phyloP scores from a whole-genome alignment of 441 rosid genomes.

The Gossypium schwendimanii region DNA sequence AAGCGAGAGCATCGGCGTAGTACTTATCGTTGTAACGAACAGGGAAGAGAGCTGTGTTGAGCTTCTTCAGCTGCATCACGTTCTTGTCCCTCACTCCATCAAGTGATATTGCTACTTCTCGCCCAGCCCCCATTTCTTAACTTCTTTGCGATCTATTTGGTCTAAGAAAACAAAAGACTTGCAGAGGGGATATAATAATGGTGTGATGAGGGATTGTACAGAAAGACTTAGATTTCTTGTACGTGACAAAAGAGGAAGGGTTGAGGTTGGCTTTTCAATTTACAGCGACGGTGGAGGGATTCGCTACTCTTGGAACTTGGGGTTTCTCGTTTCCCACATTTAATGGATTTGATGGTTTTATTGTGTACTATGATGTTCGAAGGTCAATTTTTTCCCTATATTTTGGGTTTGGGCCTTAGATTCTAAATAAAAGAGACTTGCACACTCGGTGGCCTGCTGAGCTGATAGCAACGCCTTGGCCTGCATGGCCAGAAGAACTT shows the following conservation, averaged over 20 bases:
- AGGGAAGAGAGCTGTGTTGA: slow-evolving; percentile 82
- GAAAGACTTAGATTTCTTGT: not conserved
- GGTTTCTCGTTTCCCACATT: not conserved
- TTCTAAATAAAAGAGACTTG: too few species aligned
- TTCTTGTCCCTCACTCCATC: slow-evolving; percentile 95
- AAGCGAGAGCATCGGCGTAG: slow-evolving; percentile 74
- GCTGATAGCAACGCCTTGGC: not conserved
- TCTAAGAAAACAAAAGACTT: not conserved
- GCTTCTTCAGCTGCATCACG: slow-evolving; percentile 93
- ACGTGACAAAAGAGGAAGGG: not conserved
- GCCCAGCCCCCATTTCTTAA: slow-evolving; percentile 61
- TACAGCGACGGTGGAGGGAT: not conserved
- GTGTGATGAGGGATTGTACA: not conserved
- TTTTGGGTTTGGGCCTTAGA: not conserved
- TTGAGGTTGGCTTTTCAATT: not conserved
- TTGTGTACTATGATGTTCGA: not conserved
- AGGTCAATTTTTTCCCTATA: not conserved
- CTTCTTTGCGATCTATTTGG: not conserved
- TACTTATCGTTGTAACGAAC: slow-evolving; percentile 91
- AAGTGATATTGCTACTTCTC: slow-evolving; percentile 64
- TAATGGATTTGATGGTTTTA: not conserved
- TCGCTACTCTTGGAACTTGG: not conserved
- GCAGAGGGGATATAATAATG: not conserved
- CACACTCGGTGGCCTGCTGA: not conserved
- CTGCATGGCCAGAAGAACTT: not conserved